Evolutionary conservation across 2,329 filamentous ascomycete species (phyloP), one percentile per base, ranked within the genome.

Genomic region (Dryadomyces quercivorus): DNA sequence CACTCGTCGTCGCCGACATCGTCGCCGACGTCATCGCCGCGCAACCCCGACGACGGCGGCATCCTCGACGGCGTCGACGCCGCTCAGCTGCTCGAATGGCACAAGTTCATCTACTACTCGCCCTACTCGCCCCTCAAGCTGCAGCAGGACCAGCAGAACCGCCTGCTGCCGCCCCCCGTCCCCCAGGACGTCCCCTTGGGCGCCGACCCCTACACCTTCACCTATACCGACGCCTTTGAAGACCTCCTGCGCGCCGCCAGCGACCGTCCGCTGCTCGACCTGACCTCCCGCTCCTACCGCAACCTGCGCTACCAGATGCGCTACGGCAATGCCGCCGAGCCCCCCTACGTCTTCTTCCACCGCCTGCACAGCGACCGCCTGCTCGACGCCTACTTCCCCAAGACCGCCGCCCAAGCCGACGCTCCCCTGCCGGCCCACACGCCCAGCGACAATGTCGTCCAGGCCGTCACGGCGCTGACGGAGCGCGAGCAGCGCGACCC

Each of bases 181-280:
- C 76, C 77, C 0, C 68, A 63, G 8, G 75, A 75, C 58, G 65
- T 70, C 1, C 69, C 72, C 9, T 56, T 64, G 4, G 65, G 66
- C 47, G 57, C 66, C 36, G 68, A 72, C 55, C 49, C 65, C 13
- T 63, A 61, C 43, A 60, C 67, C 38, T 78, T 78, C 60, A 76
- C 74, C 9, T 81, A 78, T 59, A 69, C 74, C 36, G 77, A 81
- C 59, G 77, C 78, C 49, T 80, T 81, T 57, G 77, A 81, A 60
- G 78, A 81, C 58, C 70, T 82, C 16, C 67, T 81, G 13, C 66
- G 67, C n/a, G 70, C 71, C 18, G 70, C 69, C n/a, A 68, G 70
- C 15, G 71, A 71, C 4, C 65, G 67, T 7, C 63, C 65, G 2
- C 63, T 80, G 20, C 67, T 69, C 5, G 67, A 73, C 20, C 70